Base-by-base conservation (phyloP, 2,329 filamentous ascomycete species). In the Colletotrichum australisinense region DNA sequence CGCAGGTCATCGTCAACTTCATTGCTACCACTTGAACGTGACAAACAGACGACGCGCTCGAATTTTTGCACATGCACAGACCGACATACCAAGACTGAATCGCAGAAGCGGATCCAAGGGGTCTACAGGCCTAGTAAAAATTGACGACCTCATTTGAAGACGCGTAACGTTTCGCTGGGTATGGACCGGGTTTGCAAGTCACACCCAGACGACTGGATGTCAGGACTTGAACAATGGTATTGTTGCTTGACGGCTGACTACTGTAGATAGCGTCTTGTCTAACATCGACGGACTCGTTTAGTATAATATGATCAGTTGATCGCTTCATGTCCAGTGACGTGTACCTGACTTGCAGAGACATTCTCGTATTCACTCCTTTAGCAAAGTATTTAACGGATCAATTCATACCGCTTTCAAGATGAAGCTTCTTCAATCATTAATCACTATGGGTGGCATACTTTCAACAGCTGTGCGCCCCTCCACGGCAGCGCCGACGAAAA, bases 241-340 rank as follows among this genome's bases (percentile, higher is more conserved):
- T 56, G 26, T 57, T 42, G 16, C 16, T 46, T 55, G 56, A 58
- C 55, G 12, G 26, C n/a, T 26, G 46, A 14, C n/a, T 56, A 7
- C 30, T 69, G 12, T 12, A 9, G 35, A 42, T 69, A 46, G 52
- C 53, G 56, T 12, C 12, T 9, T 30, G 42, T 53, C 58, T 58
- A 63, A 52, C 22, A 4, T 57, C 14, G 14, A 38, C 65, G 65
- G 65, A 63, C 38, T 30, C n/a, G 11, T 32, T 26, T 72, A 72
- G 69, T 62, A 72, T 59, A 53, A 69, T 56, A 69, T 57, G 53
- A 62, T 72, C 69, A 72, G 65, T 72, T 72, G 69, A 72, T 63
- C 65, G 14, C 28, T 30, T 49, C 28, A 22, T 53, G 35, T 42
- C 58, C n/a, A 69, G 65, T 69, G 65, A 69, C 58, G 19, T 42